These are phyloP conservation scores for Oryza rufipogon DNA, from an alignment of 176 grass and related monocot species.

Conservation along the genomic window DNA sequence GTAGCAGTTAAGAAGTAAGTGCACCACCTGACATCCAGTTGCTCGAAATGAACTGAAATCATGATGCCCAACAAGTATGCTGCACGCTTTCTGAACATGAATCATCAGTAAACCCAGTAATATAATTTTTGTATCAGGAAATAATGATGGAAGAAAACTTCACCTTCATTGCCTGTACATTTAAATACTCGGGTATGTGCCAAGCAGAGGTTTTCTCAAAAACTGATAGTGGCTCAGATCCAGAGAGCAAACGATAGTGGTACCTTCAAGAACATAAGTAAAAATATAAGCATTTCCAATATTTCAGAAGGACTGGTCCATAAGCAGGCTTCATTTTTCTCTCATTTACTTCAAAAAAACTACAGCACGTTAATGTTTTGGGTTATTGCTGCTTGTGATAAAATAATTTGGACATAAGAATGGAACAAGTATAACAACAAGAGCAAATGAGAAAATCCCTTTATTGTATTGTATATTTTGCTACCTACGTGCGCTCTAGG, in stretches of 20 bases:
- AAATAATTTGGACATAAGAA: slow-evolving; percentile 33
- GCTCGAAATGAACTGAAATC: slow-evolving; percentile 99
- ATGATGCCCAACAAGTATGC: slow-evolving; percentile 75
- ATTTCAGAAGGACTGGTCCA: slow-evolving; percentile 15
- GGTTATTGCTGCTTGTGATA: not conserved
- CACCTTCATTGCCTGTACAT: slow-evolving; percentile 86
- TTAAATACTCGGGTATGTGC: slow-evolving; percentile 76
- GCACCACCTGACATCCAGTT: slow-evolving; percentile 83
- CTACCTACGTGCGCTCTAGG: slow-evolving; percentile 88
- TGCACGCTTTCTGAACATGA: slow-evolving; percentile 85
- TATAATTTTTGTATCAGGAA: slow-evolving; percentile 37
- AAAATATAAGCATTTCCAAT: slow-evolving; percentile 27
- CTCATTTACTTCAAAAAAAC: not conserved
- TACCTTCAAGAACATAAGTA: slow-evolving; percentile 60
- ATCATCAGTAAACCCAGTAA: slow-evolving; percentile 21
- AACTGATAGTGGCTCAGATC: slow-evolving; percentile 67
- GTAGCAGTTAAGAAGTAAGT: slow-evolving; percentile 39
- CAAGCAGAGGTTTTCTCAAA: slow-evolving; percentile 89
- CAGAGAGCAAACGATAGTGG: slow-evolving; percentile 86
- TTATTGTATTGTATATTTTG: slow-evolving; percentile 42
- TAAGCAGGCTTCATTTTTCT: slow-evolving; percentile 25
- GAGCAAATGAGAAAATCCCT: slow-evolving; percentile 25
- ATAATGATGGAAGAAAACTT: not conserved
- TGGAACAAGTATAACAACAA: slow-evolving; percentile 32
- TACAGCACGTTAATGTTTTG: slow-evolving; percentile 11